These are phyloP conservation scores for Metrosideros polymorpha DNA, from an alignment of 441 rosid species.

Conservation along the genomic window DNA sequence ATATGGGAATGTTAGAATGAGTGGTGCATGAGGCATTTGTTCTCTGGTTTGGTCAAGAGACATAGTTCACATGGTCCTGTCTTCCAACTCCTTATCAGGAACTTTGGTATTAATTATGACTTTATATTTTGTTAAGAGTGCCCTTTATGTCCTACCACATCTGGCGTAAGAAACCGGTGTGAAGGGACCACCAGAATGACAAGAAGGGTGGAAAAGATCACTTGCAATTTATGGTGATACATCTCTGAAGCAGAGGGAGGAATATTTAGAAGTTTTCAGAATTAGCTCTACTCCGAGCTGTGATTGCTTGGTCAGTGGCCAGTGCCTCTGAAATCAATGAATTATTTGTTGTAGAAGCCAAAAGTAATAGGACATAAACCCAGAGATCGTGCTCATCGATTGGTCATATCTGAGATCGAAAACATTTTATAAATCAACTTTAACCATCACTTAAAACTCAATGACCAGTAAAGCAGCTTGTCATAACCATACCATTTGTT, in stretches of 20 bases:
- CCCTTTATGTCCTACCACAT: neutral
- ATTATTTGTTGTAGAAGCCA: neutral
- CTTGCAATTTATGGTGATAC: neutral
- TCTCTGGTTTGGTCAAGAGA: neutral
- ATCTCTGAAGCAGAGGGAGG: neutral
- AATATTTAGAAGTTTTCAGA: neutral
- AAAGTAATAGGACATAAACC: neutral
- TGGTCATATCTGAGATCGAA: neutral
- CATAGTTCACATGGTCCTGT: conserved; percentile 22
- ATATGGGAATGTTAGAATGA: neutral
- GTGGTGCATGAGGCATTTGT: neutral
- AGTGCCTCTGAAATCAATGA: neutral
- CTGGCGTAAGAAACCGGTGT: neutral
- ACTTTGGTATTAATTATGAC: neutral
- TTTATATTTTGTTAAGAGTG: neutral
- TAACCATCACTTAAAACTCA: neutral
- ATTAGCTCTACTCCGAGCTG: neutral
- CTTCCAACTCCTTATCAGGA: conserved; percentile 2
- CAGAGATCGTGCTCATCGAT: neutral
- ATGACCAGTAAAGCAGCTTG: neutral
- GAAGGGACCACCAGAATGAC: neutral
- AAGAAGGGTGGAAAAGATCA: neutral
- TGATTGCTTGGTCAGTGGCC: neutral
- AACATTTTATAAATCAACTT: neutral
- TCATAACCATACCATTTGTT: neutral